Evolutionary conservation across 371 early-diverging fungal genomes (phyloP).

Genomic region (Mortierella sp.): DNA sequence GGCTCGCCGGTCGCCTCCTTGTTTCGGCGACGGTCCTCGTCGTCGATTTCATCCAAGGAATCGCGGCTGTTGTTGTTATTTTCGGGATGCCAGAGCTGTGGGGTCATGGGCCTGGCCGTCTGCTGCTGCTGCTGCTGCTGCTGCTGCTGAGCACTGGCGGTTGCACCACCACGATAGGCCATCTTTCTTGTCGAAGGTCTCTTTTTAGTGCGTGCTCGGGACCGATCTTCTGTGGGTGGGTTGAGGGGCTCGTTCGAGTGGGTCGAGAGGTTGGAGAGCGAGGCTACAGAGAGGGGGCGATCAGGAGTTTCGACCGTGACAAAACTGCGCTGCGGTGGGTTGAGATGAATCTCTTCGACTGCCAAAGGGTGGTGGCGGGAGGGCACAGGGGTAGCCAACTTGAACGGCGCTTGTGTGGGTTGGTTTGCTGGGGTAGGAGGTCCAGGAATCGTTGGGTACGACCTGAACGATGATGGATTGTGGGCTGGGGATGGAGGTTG

Average conservation of each 20-base stretch:
- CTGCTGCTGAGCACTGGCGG: not conserved
- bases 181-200: not conserved
- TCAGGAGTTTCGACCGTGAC: constrained; percentile 11
- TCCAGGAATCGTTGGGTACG: constrained; percentile 2
- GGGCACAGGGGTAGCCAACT: not conserved
- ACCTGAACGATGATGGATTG: not conserved
- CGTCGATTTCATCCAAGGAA: constrained; percentile 3
- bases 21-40: constrained; percentile 13
- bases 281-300: constrained; percentile 37
- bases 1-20: not conserved
- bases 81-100: constrained; percentile 53
- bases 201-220: constrained; percentile 14
- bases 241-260: constrained; percentile 47
- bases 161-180: not conserved
- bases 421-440: not conserved
- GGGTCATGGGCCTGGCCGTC: constrained; percentile 28
- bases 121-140: too few species aligned
- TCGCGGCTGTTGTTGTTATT: constrained; percentile 9
- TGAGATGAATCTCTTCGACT: constrained; percentile 20
- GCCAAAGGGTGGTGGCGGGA: constrained; percentile 16
- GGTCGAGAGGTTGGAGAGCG: constrained; percentile 33
- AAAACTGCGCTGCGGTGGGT: constrained; percentile 34
- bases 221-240: not conserved
- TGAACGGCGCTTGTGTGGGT: not conserved
- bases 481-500: not conserved